A percentile compares a stretch with the other conserved stretches of the same genome.
phyloP scores from a whole-genome alignment of 768 basidiomycete species.

The Sistotremastrum suecicum region DNA sequence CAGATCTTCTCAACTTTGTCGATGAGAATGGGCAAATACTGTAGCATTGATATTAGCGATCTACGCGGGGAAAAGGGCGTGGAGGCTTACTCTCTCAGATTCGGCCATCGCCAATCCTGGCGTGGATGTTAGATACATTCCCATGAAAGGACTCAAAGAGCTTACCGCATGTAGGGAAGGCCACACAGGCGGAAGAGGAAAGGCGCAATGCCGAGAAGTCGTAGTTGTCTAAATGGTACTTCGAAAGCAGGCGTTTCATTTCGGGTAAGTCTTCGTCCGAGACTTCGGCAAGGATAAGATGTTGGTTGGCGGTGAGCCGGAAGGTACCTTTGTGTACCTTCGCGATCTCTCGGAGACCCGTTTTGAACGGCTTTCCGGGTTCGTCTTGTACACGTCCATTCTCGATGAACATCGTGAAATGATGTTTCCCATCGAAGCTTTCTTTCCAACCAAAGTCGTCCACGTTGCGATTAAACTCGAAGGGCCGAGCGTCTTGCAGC shows the following conservation, averaged over 20 bases:
- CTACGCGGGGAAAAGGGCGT: not conserved
- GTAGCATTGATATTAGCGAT: conserved; percentile 1
- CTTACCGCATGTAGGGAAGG: conserved; percentile 86
- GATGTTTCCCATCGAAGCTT: conserved; percentile 76
- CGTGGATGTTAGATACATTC: conserved; percentile 1
- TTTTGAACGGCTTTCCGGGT: conserved; percentile 81
- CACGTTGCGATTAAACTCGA: conserved; percentile 73
- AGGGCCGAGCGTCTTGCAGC: conserved; percentile 61
- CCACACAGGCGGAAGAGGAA: conserved; percentile 90
- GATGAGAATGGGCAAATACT: conserved; percentile 87
- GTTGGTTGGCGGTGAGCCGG: conserved; percentile 92
- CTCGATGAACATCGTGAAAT: conserved; percentile 92
- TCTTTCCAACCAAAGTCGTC: conserved; percentile 93
- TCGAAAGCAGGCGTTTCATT: conserved; percentile 66
- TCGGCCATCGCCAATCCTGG: conserved; percentile 66
- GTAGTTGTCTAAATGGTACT: conserved; percentile 86
- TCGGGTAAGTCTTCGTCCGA: conserved; percentile 51
- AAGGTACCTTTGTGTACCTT: conserved; percentile 89
- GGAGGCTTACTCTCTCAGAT: conserved; percentile 45
- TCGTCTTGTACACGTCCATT: conserved; percentile 97
- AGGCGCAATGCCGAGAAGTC: conserved; percentile 65
- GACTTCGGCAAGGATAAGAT: conserved; percentile 78
- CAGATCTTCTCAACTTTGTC: conserved; percentile 92
- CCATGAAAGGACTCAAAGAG: not conserved
- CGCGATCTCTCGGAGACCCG: conserved; percentile 84